Evolutionary conservation across 495 filamentous ascomycete genomes (phyloP).

Genomic region (Penicillium taxi): DNA sequence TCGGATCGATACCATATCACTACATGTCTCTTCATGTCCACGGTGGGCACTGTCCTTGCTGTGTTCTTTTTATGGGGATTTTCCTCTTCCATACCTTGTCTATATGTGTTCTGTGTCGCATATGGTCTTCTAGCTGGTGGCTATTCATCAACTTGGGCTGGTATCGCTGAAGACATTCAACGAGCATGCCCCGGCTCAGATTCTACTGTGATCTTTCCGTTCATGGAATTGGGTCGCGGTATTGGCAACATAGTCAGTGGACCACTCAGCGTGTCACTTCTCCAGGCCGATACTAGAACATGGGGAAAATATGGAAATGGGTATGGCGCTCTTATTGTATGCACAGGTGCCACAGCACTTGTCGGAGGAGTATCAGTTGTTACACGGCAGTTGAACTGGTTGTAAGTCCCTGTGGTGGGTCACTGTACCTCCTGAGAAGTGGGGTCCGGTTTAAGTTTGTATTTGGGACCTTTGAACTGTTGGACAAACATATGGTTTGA

Average conservation of each 20-base stretch:
- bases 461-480: no score
- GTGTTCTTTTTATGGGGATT: conserved; percentile 61
- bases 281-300: conserved; percentile 13
- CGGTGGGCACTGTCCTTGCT: conserved; percentile 44
- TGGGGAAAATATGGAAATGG: conserved; percentile 28
- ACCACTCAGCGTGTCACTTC: conserved; percentile 37
- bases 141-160: conserved; percentile 48
- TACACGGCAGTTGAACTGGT: conserved; percentile 12
- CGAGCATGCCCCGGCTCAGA: conserved; percentile 30
- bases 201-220: conserved; percentile 49
- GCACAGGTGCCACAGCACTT: conserved; percentile 34
- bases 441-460: no score
- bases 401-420: no score
- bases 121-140: conserved; percentile 59
- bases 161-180: conserved; percentile 45
- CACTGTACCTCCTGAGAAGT: no score
- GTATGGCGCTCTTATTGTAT: conserved; percentile 34
- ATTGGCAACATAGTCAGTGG: conserved; percentile 53
- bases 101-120: conserved; percentile 46
- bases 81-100: conserved; percentile 5
- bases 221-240: conserved; percentile 51
- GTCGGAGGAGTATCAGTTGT: conserved; percentile 28
- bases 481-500: no score
- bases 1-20: conserved; percentile 50
- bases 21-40: conserved; percentile 45